Conservation (phyloP, 2,329 filamentous ascomycete genomes). For the Scedosporium dehoogii region DNA sequence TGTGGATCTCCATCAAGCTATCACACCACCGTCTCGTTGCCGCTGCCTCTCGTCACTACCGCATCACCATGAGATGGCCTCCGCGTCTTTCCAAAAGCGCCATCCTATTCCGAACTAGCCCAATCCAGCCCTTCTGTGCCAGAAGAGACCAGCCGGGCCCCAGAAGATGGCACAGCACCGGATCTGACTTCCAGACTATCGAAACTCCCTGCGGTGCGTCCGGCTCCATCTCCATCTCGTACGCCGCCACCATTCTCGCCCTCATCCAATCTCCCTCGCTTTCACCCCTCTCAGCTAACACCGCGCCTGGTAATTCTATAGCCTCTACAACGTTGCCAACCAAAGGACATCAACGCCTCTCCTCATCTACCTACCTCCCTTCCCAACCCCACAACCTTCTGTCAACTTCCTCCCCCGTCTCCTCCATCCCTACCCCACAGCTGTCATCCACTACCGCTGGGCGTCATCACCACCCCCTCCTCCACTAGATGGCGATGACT, state of each 20-base stretch:
- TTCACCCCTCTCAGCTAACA: neutral
- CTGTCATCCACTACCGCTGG: constrained; percentile 53
- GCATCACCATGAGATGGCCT: constrained; percentile 3
- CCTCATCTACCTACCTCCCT: constrained; percentile 45
- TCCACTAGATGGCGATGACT: constrained; percentile 3
- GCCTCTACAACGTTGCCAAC: constrained; percentile 36
- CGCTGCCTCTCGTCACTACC: neutral
- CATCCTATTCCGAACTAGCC: neutral
- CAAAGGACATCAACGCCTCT: constrained; percentile 31
- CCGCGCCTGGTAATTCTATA: constrained; percentile 16
- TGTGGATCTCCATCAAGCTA: too few species aligned
- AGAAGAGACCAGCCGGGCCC: neutral
- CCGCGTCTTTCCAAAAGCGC: neutral
- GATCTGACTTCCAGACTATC: constrained; percentile 15
- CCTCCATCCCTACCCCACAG: constrained; percentile 33
- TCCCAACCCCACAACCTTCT: constrained; percentile 21
- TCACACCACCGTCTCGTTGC: neutral
- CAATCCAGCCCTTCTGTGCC: neutral
- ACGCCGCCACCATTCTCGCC: constrained; percentile 14
- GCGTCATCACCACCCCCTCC: constrained; percentile 13
- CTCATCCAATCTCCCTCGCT: neutral
- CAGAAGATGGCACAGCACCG: neutral
- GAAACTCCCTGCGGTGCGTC: constrained; percentile 37
- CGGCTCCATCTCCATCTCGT: constrained; percentile 42
- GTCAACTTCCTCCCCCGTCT: constrained; percentile 27